Percentiles rank a stretch among this genome's conserved stretches.
Conservation (phyloP, 2,329 filamentous ascomycete species). For the Exophiala lecanii-corni region DNA sequence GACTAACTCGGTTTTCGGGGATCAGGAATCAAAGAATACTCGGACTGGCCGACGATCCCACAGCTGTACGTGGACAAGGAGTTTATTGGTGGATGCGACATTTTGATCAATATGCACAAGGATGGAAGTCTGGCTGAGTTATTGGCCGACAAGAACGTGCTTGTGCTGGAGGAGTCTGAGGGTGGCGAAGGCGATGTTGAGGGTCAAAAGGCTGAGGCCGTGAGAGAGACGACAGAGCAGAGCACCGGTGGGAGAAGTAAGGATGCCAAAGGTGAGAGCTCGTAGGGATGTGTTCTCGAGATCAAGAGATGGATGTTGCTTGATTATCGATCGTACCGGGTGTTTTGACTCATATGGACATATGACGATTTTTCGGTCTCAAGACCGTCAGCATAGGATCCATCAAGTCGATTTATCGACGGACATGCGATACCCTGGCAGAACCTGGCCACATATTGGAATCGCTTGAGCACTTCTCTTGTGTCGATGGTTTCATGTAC, state of each 20-base stretch:
- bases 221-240: constrained; percentile 18
- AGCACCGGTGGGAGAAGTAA: constrained; percentile 20
- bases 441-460: too few species aligned
- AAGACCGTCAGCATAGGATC: too few species aligned
- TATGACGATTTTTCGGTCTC: too few species aligned
- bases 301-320: too few species aligned
- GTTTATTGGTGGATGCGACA: constrained; percentile 97
- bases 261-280: constrained; percentile 24
- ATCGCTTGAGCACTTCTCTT: too few species aligned
- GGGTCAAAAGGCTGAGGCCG: constrained; percentile 18
- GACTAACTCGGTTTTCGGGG: too few species aligned
- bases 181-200: constrained; percentile 13
- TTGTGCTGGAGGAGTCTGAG: constrained; percentile 57
- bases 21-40: constrained; percentile 95
- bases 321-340: too few species aligned
- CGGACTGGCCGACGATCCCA: constrained; percentile 97
- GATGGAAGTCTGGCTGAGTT: constrained; percentile 89
- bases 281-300: too few species aligned
- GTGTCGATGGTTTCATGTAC: too few species aligned
- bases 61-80: constrained; percentile 94
- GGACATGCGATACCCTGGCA: too few species aligned
- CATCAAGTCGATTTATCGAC: too few species aligned
- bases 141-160: constrained; percentile 85
- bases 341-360: too few species aligned
- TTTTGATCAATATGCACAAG: constrained; percentile 94